Base-by-base conservation (phyloP, 1,284 basidiomycete species). In the Polyporus tsugae region DNA sequence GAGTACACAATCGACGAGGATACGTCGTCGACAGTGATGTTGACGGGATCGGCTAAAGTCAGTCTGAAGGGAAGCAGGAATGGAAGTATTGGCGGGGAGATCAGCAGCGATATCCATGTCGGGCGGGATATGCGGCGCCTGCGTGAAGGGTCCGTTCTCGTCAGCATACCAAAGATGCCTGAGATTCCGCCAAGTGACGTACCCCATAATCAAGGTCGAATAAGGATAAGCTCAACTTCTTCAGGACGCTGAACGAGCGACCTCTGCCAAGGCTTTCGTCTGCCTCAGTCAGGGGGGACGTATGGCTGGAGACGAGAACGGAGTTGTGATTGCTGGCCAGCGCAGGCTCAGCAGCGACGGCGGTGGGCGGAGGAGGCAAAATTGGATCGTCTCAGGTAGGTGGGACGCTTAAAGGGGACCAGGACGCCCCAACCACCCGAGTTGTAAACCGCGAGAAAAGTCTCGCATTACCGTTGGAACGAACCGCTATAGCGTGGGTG, bases 21-120 rank as follows among this genome's bases (percentile, higher is more conserved):
- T 2, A 79, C 77, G 72, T 87, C 85, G 67, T 86, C 82, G 38
- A 87, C 72, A 5, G 85, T 86, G 33, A 82, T 71, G 71, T 86
- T 85, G 55, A 77, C 72, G 35, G 74, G 67, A 17, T 53, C 68
- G 39, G 74, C 73, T n/a, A 29, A 42, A 19, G 64, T 55, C 11
- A 66, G 61, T 4, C 35, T 22, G 29, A 62, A 53, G 6, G 62
- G 72, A 35, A 70, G 46, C 10, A 68, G 35, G 22, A 65, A 64
- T 9, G 62, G 57, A 5, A 70, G 42, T 33, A 66, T 46, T 1
- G 64, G 53, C 41, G 67, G 65, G 52, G 42, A 60, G 10, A 66
- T 19, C 15, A 61, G 62, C 58, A 62, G 39, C 33, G 29, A 62
- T 36, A 65, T 62, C 65, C 67, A 67, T 49, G 67, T 36, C 35